phyloP scores from a whole-genome alignment of 257 asterid genomes.

The Nyctanthes arbortristis region DNA sequence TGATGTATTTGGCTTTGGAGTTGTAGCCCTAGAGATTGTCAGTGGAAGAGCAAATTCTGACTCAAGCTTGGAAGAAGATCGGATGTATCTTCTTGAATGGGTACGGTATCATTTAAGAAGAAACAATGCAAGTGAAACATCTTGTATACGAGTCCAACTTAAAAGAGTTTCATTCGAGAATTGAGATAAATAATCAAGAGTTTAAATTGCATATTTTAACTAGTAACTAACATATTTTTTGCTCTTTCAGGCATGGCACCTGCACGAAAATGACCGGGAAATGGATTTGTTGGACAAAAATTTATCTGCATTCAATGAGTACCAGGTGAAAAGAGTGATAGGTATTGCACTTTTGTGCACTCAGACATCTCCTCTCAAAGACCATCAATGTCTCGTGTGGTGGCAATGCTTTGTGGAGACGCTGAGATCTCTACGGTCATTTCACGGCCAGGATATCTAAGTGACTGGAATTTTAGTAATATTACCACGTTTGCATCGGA shows the following conservation, averaged over 20 bases:
- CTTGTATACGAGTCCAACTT: too few relatives aligned
- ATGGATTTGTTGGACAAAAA: constrained; percentile 50
- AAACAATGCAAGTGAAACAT: too few relatives aligned
- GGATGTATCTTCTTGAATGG: constrained; percentile 74
- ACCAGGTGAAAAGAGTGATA: constrained; percentile 46
- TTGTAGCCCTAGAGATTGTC: too few relatives aligned
- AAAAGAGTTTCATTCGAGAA: too few relatives aligned
- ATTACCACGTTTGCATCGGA: constrained; percentile 31
- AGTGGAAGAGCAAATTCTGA: too few relatives aligned
- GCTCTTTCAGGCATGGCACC: constrained; percentile 59
- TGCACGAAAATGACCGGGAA: constrained; percentile 39
- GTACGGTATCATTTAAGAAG: too few relatives aligned
- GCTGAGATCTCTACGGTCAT: constrained; percentile 45
- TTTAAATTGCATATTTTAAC: background rate
- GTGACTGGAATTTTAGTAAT: constrained; percentile 57
- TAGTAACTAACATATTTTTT: too few relatives aligned
- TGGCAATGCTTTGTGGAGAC: constrained; percentile 71
- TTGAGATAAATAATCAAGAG: too few relatives aligned
- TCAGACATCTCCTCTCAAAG: constrained; percentile 55
- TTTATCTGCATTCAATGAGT: constrained; percentile 31
- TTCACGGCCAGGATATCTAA: constrained; percentile 54
- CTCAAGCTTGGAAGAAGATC: too few relatives aligned
- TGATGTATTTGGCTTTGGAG: too few relatives aligned
- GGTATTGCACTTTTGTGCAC: constrained; percentile 64
- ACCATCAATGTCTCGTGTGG: constrained; percentile 65